Conservation (phyloP, 495 filamentous ascomycete genomes). For the Cenococcum geophilum region DNA sequence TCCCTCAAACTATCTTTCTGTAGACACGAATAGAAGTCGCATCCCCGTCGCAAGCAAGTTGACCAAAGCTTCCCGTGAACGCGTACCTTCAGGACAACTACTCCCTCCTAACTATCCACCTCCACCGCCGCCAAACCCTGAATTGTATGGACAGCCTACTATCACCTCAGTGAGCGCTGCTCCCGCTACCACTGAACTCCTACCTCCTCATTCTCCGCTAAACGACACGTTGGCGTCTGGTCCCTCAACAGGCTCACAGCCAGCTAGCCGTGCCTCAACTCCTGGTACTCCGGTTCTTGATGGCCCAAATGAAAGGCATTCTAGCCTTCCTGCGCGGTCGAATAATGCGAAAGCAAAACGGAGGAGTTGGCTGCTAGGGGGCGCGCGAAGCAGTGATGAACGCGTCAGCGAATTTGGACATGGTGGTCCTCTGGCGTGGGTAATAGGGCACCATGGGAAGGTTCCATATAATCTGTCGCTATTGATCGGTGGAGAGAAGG, state of each 20-base stretch:
- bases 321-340: constrained; percentile 1
- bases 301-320: background rate
- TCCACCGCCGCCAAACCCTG: background rate
- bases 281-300: constrained; percentile 17
- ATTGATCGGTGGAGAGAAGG: constrained; percentile 27
- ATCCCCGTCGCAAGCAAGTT: background rate
- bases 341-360: constrained; percentile 17
- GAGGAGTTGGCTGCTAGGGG: constrained; percentile 20
- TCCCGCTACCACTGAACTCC: background rate
- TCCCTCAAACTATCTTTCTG: background rate
- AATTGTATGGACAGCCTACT: background rate
- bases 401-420: constrained; percentile 6
- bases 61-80: background rate
- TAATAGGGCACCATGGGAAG: constrained; percentile 25
- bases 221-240: constrained; percentile 1
- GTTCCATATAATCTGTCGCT: constrained; percentile 27
- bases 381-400: constrained; percentile 21
- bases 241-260: constrained; percentile 14
- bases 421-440: constrained; percentile 23
- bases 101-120: constrained; percentile 1
- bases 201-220: background rate
- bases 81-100: background rate
- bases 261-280: constrained; percentile 4
- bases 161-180: background rate
- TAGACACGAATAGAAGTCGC: background rate